Evolutionary conservation across 2,329 filamentous ascomycete species (phyloP).

Genomic region (Coniochaeta sp.): DNA sequence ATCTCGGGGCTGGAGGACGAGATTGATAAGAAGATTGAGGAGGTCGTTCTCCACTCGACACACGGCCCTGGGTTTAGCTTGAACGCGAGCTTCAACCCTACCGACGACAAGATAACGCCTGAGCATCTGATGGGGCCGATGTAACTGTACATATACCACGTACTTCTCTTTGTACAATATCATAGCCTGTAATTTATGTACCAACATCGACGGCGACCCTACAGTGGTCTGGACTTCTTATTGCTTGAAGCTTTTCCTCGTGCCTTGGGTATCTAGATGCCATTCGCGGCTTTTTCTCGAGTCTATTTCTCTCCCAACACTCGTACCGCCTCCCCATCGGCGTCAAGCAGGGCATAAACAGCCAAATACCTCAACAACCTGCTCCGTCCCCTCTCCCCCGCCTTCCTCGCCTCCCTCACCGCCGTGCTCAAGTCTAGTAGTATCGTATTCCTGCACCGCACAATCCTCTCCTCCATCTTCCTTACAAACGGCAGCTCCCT

Average conservation of each 20-base stretch:
- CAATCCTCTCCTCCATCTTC: slow-evolving; percentile 45
- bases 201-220: slow-evolving; percentile 10
- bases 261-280: slow-evolving; percentile 19
- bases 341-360: slow-evolving; percentile 45
- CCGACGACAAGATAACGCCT: slow-evolving; percentile 48
- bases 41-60: slow-evolving; percentile 78
- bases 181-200: slow-evolving; percentile 12
- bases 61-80: slow-evolving; percentile 81
- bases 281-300: not conserved
- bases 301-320: slow-evolving; percentile 33
- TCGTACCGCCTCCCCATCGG: slow-evolving; percentile 45
- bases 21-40: slow-evolving; percentile 64
- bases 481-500: slow-evolving; percentile 41
- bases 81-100: slow-evolving; percentile 67
- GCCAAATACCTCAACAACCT: slow-evolving; percentile 44
- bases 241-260: no score
- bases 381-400: slow-evolving; percentile 32
- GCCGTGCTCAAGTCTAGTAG: slow-evolving; percentile 49
- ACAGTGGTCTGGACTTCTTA: no score
- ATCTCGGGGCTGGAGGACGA: slow-evolving; percentile 57
- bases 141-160: slow-evolving; percentile 27
- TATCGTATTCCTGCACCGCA: slow-evolving; percentile 48
- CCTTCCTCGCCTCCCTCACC: slow-evolving; percentile 32
- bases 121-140: slow-evolving; percentile 47
- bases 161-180: slow-evolving; percentile 14